Percentiles rank a stretch among this genome's conserved stretches.
These are phyloP conservation scores for Sporothrix brasiliensis DNA, from an alignment of 2,329 filamentous ascomycete species.

Conservation along the genomic window DNA sequence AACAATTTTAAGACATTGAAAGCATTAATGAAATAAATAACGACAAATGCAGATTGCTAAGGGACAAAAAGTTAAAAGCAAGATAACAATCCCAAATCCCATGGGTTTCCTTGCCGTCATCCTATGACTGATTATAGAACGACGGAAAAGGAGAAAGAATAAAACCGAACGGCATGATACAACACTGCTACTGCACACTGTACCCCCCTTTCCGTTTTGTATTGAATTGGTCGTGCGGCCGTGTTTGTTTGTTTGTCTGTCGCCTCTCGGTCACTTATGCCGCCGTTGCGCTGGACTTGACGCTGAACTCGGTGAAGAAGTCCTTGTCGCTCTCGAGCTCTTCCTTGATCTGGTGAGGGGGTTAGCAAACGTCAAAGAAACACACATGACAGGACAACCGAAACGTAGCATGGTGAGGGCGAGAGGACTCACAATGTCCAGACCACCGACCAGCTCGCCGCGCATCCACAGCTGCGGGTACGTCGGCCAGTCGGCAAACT, in stretches of 20 bases:
- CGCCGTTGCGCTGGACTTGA: constrained; percentile 43
- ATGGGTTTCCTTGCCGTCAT: neutral
- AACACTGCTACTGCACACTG: constrained; percentile 17
- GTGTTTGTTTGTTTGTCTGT: neutral
- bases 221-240: neutral
- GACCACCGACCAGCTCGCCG: constrained; percentile 85
- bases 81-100: constrained; percentile 1
- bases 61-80: neutral
- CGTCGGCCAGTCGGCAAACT: constrained; percentile 97
- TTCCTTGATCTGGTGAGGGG: constrained; percentile 75
- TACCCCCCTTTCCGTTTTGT: constrained; percentile 1
- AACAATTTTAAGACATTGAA: neutral
- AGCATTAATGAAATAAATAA: neutral
- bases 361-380: neutral
- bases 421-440: constrained; percentile 79
- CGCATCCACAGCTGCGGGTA: constrained; percentile 93
- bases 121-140: neutral
- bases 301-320: constrained; percentile 76
- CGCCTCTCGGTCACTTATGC: neutral
- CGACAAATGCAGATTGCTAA: constrained; percentile 19
- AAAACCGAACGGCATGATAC: constrained; percentile 12
- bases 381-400: constrained; percentile 18
- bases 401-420: neutral
- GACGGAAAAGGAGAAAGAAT: neutral
- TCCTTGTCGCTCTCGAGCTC: constrained; percentile 81